phyloP scores from a whole-genome alignment of 2,329 filamentous ascomycete genomes.

The Magnaporthiopsis rhizophila region DNA sequence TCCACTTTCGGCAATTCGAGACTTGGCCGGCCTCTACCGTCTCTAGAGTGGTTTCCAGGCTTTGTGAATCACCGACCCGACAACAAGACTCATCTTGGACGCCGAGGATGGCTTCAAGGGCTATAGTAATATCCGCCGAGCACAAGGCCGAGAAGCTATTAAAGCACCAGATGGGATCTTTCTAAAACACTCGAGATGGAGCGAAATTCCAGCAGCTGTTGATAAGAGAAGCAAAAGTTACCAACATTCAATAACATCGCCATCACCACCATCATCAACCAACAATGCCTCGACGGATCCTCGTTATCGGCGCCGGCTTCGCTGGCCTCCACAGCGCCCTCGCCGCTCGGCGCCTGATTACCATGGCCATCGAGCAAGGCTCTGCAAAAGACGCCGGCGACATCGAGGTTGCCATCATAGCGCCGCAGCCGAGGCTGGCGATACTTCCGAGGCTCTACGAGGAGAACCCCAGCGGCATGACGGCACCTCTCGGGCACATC shows the following conservation, averaged over 20 bases:
- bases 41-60: neutral
- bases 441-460: conserved; percentile 28
- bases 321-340: conserved; percentile 24
- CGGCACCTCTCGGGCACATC: conserved; percentile 14
- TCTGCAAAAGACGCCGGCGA: conserved; percentile 6
- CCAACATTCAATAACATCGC: neutral
- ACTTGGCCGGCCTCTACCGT: neutral
- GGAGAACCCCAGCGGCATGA: conserved; percentile 19
- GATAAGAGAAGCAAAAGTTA: neutral
- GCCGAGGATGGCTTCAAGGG: neutral
- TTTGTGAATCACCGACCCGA: neutral
- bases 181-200: neutral
- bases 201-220: neutral
- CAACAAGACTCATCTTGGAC: neutral
- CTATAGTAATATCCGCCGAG: neutral
- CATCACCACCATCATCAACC: neutral
- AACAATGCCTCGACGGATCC: neutral
- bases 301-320: conserved; percentile 2
- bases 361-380: conserved; percentile 9
- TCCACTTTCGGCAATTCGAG: neutral
- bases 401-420: conserved; percentile 23
- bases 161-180: neutral
- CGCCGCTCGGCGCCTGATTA: conserved; percentile 23
- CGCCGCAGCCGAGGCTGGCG: conserved; percentile 24
- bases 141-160: neutral